Base-by-base conservation (phyloP, 2,329 filamentous ascomycete genomes). In the Ophiostoma sp. region DNA sequence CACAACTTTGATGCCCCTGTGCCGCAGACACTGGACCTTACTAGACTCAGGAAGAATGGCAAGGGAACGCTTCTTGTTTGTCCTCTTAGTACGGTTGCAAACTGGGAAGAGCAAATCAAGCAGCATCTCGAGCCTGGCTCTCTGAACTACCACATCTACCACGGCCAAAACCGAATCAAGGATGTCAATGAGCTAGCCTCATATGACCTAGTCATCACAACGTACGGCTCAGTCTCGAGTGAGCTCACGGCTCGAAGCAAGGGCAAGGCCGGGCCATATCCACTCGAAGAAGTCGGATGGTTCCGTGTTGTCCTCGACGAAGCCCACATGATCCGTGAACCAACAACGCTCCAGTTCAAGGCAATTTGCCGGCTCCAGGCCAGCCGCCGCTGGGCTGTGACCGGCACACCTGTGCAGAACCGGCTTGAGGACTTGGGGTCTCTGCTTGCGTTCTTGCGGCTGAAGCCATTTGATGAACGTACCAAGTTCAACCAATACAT, bases 241-340 rank as follows among this genome's bases (percentile, higher is more conserved):
- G 94, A 98, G 75, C 84, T 92, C 16, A 85, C 84, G 62, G 82
- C 85, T 38, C 86, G 89, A 41, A 84, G 82, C 68, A 86, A 87
- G 69, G 79, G 82, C 44, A 90, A 87, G 74, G 79, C 81, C 14
- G 87, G 85, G 1, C 72, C 78, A 6, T 87, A 83, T 72, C 90
- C 93, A 0, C 79, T 97, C 49, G 86, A 89, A 67, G 87, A 90
- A 73, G 86, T 96, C 70, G 91, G 92, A 70, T 96, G 93, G 91
- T 97, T 97, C 76, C 89, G 94, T 27, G 90, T 98, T 67, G 92
- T 97, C 0, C 84, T 98, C 1, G 94, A 98, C 72, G 94, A 99
- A 78, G 95, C 93, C 0, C 95, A 99, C 76, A 91, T 91, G 78
- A 98, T 99, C 72, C 91, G 95, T 40, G 94, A 96, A 73, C 89